Conservation (phyloP, 2,329 filamentous ascomycete genomes). For the Penicillium sp. region DNA sequence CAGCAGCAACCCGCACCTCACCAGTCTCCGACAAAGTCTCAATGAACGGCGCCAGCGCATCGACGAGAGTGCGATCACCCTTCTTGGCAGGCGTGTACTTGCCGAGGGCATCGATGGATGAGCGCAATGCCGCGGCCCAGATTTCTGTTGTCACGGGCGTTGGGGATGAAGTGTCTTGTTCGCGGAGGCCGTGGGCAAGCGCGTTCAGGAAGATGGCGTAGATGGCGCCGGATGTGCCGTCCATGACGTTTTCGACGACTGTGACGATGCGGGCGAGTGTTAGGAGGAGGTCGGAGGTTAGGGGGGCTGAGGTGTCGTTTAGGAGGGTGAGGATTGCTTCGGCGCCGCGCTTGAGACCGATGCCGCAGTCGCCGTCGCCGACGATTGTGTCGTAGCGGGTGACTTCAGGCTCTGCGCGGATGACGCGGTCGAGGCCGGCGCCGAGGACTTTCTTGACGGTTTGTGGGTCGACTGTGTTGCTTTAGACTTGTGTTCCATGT, state of each 20-base stretch:
- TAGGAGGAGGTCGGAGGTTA: constrained; percentile 59
- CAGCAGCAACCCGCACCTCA: constrained; percentile 70
- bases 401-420: constrained; percentile 64
- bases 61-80: constrained; percentile 87
- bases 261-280: constrained; percentile 63
- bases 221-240: constrained; percentile 73
- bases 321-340: constrained; percentile 58
- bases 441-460: constrained; percentile 56
- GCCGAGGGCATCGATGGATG: constrained; percentile 69
- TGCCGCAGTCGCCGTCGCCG: constrained; percentile 87
- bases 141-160: constrained; percentile 51
- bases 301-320: constrained; percentile 37
- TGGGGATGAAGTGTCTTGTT: constrained; percentile 51
- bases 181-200: constrained; percentile 67
- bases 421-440: constrained; percentile 59
- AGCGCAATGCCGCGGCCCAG: constrained; percentile 69
- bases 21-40: constrained; percentile 66
- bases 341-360: constrained; percentile 82
- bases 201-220: constrained; percentile 91
- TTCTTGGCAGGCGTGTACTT: constrained; percentile 87
- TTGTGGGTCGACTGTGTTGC: constrained; percentile 48
- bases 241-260: constrained; percentile 70
- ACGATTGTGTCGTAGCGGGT: constrained; percentile 76
- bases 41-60: constrained; percentile 87
- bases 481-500: constrained; percentile 12